Conservation (phyloP, 805 yeast species). For the Millerozyma acaciae region DNA sequence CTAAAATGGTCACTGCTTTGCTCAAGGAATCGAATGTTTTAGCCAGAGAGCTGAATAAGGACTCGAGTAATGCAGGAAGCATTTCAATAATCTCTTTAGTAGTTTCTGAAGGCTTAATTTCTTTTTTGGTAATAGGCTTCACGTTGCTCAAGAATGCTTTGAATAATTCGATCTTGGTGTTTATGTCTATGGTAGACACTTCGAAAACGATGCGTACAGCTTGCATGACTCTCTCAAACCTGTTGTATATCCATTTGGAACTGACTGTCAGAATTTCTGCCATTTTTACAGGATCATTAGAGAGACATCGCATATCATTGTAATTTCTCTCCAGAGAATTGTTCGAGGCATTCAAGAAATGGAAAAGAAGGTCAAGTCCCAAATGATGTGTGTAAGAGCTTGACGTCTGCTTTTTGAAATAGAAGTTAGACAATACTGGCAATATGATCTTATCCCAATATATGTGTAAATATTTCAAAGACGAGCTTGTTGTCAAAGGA, state of each 20-base stretch:
- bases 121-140: slow-evolving; percentile 27
- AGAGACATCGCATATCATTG: slow-evolving; percentile 27
- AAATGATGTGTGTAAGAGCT: slow-evolving; percentile 22
- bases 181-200: slow-evolving; percentile 19
- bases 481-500: slow-evolving; percentile 10
- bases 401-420: slow-evolving; percentile 27
- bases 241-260: slow-evolving; percentile 30
- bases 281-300: slow-evolving; percentile 27
- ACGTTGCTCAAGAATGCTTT: slow-evolving; percentile 22
- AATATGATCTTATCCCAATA: slow-evolving; percentile 38
- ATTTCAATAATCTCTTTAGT: slow-evolving; percentile 32
- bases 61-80: slow-evolving; percentile 22
- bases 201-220: slow-evolving; percentile 19
- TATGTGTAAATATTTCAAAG: slow-evolving; percentile 23
- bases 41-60: slow-evolving; percentile 16
- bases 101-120: slow-evolving; percentile 22
- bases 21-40: too few relatives aligned
- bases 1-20: slow-evolving; percentile 23
- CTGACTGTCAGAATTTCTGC: slow-evolving; percentile 29
- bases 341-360: slow-evolving; percentile 20
- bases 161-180: slow-evolving; percentile 22
- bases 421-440: slow-evolving; percentile 28
- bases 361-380: slow-evolving; percentile 24
- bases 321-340: slow-evolving; percentile 18
- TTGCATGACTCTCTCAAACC: slow-evolving; percentile 29